phyloP scores from a whole-genome alignment of 305 asterid species.

The Rubia tinctorum region DNA sequence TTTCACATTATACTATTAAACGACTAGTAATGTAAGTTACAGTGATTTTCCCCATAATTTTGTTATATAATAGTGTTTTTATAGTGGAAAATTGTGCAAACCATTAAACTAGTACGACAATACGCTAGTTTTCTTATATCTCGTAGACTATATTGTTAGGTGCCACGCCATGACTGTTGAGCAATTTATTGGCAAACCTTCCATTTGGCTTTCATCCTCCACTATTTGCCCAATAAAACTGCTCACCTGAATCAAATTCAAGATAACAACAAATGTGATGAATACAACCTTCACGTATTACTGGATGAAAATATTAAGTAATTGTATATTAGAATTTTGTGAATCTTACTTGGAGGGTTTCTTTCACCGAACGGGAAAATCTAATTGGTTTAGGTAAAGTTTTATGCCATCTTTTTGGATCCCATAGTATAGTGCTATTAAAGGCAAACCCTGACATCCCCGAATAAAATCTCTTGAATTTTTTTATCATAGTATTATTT shows the following conservation, averaged over 20 bases:
- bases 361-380: conserved; percentile 40
- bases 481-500: conserved; percentile 22
- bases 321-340: background rate
- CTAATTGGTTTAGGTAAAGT: conserved; percentile 58
- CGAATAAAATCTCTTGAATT: conserved; percentile 50
- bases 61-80: background rate
- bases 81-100: background rate
- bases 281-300: background rate
- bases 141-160: conserved; percentile 25
- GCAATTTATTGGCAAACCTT: conserved; percentile 52
- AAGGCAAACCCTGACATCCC: conserved; percentile 73
- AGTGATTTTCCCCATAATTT: no score
- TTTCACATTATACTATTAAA: no score
- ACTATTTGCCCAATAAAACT: conserved; percentile 65
- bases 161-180: conserved; percentile 65
- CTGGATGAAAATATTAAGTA: background rate
- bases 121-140: conserved; percentile 12
- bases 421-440: conserved; percentile 83
- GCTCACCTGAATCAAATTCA: conserved; percentile 46
- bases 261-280: background rate
- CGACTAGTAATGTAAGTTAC: background rate
- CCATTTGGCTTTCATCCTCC: conserved; percentile 88
- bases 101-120: background rate
- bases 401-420: conserved; percentile 65
- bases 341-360: conserved; percentile 57